These are phyloP conservation scores for Parathielavia appendiculata DNA, from an alignment of 495 filamentous ascomycete genomes.

Conservation along the genomic window DNA sequence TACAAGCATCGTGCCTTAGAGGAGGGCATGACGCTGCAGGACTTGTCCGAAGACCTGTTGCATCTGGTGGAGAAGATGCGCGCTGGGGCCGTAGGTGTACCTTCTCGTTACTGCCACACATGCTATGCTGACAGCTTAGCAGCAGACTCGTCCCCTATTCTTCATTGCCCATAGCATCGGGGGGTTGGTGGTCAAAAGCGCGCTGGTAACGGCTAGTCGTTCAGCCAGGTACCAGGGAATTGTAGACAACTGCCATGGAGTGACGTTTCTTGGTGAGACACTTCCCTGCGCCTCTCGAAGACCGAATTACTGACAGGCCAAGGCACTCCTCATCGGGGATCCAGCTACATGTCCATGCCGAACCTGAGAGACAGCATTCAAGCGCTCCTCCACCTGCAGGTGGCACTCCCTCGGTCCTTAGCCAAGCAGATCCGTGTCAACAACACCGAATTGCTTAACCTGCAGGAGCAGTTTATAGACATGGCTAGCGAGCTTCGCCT, in stretches of 20 bases:
- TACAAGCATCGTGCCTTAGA: constrained; percentile 50
- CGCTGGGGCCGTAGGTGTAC: constrained; percentile 26
- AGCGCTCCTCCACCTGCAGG: constrained; percentile 50
- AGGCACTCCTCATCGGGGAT: constrained; percentile 60
- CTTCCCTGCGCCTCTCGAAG: neutral
- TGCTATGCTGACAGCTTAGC: neutral
- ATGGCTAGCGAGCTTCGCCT: constrained; percentile 58
- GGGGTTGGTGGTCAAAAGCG: constrained; percentile 55
- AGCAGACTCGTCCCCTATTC: constrained; percentile 50
- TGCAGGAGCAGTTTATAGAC: constrained; percentile 54
- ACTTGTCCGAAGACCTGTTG: constrained; percentile 47
- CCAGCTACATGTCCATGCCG: constrained; percentile 57
- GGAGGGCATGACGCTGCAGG: constrained; percentile 46
- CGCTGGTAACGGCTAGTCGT: constrained; percentile 48
- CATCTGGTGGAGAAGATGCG: constrained; percentile 42
- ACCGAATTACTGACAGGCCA: constrained; percentile 16
- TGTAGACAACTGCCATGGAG: constrained; percentile 54
- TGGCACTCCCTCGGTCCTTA: constrained; percentile 46
- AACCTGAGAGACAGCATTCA: constrained; percentile 52
- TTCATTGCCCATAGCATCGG: constrained; percentile 65
- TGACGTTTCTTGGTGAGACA: constrained; percentile 53
- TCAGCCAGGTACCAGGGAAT: constrained; percentile 37
- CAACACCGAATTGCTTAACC: constrained; percentile 41
- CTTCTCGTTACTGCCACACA: neutral
- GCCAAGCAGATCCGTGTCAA: constrained; percentile 47